Conservation (phyloP, 805 yeast genomes). For the Candida sakaeoensis region DNA sequence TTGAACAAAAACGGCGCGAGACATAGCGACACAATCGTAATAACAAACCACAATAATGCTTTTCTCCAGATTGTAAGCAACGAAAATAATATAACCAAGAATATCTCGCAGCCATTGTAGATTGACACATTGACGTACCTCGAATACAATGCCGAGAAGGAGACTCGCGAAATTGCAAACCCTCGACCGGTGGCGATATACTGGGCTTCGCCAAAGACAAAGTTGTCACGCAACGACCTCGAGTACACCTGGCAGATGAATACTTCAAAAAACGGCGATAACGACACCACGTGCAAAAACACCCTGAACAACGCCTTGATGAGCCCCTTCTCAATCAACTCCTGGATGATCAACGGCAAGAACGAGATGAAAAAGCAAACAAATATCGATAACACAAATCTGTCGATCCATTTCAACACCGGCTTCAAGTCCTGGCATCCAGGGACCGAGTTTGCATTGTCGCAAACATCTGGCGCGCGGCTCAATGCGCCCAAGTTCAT, state of each 20-base stretch:
- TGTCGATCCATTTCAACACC: slow-evolving; percentile 83
- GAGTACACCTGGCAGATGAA: slow-evolving; percentile 94
- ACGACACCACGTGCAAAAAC: slow-evolving; percentile 69
- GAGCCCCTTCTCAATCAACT: slow-evolving; percentile 79
- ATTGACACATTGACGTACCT: slow-evolving; percentile 74
- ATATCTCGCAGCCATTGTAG: slow-evolving; percentile 69
- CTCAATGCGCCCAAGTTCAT: slow-evolving; percentile 77
- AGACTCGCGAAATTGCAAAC: slow-evolving; percentile 78
- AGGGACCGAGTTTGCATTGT: too few relatives aligned
- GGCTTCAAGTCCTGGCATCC: slow-evolving; percentile 88
- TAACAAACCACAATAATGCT: slow-evolving; percentile 58
- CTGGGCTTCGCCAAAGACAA: slow-evolving; percentile 87
- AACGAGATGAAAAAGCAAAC: slow-evolving; percentile 92
- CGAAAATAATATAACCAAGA: slow-evolving; percentile 70
- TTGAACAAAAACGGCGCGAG: slow-evolving; percentile 51
- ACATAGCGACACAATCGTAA: slow-evolving; percentile 44
- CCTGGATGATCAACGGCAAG: slow-evolving; percentile 83
- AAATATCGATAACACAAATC: slow-evolving; percentile 84
- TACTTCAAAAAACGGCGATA: slow-evolving; percentile 91
- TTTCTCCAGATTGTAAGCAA: slow-evolving; percentile 80
- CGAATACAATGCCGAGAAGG: slow-evolving; percentile 70
- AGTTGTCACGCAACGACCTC: slow-evolving; percentile 65
- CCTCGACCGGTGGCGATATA: slow-evolving; percentile 94
- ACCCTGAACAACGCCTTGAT: slow-evolving; percentile 71
- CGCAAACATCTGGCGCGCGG: too few relatives aligned